These are phyloP conservation scores for Annulohypoxylon moriforme DNA, from an alignment of 495 filamentous ascomycete species.

Conservation along the genomic window DNA sequence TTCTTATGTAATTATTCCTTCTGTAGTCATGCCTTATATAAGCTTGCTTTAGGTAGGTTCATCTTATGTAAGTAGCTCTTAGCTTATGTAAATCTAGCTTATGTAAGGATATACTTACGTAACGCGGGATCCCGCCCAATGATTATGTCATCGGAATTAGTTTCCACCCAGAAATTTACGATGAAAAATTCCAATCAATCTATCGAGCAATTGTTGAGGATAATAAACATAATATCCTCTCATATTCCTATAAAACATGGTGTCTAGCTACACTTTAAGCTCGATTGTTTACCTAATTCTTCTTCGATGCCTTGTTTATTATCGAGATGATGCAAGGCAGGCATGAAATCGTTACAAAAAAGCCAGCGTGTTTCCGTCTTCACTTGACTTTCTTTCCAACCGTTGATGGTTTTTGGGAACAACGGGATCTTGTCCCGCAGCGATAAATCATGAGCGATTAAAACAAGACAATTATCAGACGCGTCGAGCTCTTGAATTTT, in stretches of 20 bases:
- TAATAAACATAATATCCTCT: not conserved
- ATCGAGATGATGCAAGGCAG: not conserved
- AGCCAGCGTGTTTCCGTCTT: conserved; percentile 4
- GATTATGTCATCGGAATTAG: too few relatives aligned
- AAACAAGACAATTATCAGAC: not conserved
- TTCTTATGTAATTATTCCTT: too few relatives aligned
- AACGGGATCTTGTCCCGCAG: not conserved
- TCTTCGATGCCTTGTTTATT: not conserved
- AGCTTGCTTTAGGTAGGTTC: too few relatives aligned
- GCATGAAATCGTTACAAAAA: conserved; percentile 6
- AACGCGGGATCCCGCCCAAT: too few relatives aligned
- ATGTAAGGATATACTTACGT: too few relatives aligned
- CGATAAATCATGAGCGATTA: conserved; percentile 1
- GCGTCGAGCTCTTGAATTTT: not conserved
- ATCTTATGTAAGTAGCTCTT: too few relatives aligned
- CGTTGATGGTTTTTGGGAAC: conserved; percentile 1
- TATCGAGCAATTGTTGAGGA: too few relatives aligned
- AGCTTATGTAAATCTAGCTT: too few relatives aligned
- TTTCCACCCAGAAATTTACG: too few relatives aligned
- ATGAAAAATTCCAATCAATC: too few relatives aligned
- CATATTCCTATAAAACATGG: not conserved
- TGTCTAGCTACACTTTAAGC: not conserved
- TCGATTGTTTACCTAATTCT: not conserved
- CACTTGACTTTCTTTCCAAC: not conserved
- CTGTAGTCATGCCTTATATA: too few relatives aligned